Evolutionary conservation across 2,329 filamentous ascomycete genomes (phyloP).

Genomic region (Sarocladium oryzae): DNA sequence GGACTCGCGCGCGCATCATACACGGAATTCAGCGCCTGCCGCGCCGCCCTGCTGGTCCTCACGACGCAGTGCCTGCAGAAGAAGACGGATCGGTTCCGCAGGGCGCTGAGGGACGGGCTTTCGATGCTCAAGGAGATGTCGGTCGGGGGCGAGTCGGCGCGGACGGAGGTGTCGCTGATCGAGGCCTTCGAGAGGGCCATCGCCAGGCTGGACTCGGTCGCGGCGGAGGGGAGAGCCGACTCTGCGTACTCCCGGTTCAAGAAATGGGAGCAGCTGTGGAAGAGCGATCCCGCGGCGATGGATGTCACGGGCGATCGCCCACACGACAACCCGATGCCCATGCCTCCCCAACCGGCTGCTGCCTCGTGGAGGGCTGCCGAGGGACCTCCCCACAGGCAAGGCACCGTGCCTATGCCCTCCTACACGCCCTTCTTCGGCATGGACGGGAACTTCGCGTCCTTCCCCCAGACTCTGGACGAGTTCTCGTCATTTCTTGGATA

Average conservation of each 20-base stretch:
- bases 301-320: no score
- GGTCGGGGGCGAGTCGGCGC: conserved; percentile 43
- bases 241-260: conserved; percentile 46
- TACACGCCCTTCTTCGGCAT: conserved; percentile 22
- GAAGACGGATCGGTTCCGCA: conserved; percentile 33
- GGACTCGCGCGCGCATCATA: conserved; percentile 49
- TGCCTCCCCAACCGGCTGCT: not conserved
- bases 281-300: not conserved
- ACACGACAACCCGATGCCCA: no score
- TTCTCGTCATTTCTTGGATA: conserved; percentile 20
- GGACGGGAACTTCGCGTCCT: conserved; percentile 29
- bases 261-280: conserved; percentile 37
- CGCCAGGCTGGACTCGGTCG: conserved; percentile 35
- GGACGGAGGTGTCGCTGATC: conserved; percentile 45
- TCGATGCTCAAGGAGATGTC: conserved; percentile 47
- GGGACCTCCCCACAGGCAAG: not conserved
- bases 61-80: conserved; percentile 32
- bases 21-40: conserved; percentile 49
- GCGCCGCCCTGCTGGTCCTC: conserved; percentile 44
- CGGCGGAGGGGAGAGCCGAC: conserved; percentile 20
- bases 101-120: conserved; percentile 40
- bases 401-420: conserved; percentile 14
- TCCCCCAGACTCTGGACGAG: conserved; percentile 29
- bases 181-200: conserved; percentile 45
- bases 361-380: not conserved